Evolutionary conservation across 176 grass and related monocot species (phyloP).

Genomic region (Cocos nucifera): DNA sequence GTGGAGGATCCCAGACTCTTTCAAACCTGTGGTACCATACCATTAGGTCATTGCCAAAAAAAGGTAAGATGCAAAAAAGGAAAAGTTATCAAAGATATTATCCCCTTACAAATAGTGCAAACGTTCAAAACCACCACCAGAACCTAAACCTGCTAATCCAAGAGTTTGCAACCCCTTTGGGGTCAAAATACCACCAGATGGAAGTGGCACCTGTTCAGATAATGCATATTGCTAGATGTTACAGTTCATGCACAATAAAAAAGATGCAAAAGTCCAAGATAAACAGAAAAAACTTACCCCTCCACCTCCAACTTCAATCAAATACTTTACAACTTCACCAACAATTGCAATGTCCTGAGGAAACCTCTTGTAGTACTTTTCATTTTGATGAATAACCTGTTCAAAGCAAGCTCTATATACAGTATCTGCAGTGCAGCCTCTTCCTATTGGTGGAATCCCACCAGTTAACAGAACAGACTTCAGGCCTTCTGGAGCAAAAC

Average conservation of each 20-base stretch:
- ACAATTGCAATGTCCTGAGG: conserved; percentile 70
- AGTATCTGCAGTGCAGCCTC: conserved; percentile 56
- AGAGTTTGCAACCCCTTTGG: conserved; percentile 84
- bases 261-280: neutral
- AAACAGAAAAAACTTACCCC: conserved; percentile 45
- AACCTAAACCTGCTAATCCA: conserved; percentile 75
- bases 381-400: conserved; percentile 75
- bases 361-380: conserved; percentile 87
- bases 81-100: conserved; percentile 4
- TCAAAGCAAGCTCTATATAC: conserved; percentile 89
- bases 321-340: conserved; percentile 60
- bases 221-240: conserved; percentile 8
- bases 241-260: conserved; percentile 1
- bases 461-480: conserved; percentile 85
- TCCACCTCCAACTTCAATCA: conserved; percentile 65
- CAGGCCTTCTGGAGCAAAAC: conserved; percentile 89
- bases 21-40: conserved; percentile 51
- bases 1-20: conserved; percentile 89
- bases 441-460: conserved; percentile 73
- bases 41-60: neutral
- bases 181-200: conserved; percentile 81
- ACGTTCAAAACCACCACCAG: conserved; percentile 81
- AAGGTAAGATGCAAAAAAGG: neutral
- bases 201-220: conserved; percentile 53
- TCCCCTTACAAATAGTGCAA: conserved; percentile 75